Base-by-base conservation (phyloP, 805 yeast species). In the Ogataea salicorniae region DNA sequence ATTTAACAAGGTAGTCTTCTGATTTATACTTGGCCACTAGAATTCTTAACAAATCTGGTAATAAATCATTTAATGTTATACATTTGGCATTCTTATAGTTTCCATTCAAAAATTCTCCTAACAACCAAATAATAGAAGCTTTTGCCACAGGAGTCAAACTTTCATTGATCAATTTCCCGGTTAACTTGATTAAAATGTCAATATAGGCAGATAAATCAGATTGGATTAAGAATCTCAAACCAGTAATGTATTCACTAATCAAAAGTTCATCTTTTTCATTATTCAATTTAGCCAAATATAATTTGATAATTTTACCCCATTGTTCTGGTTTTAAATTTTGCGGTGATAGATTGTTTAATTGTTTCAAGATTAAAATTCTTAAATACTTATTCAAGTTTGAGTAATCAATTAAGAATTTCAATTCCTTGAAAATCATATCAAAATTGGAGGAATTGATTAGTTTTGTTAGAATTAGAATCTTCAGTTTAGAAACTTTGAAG, bases 91-190 rank as follows among this genome's bases (percentile, higher is more conserved):
- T 52, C 6, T 44, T 29, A 51, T 11, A 43, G 46, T 34, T 33
- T 29, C 39, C 36, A 37, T 50, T 59, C 0, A 83, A 73, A 60
- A 83, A 84, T 59, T 94, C 97, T 5, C 98, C 97, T 45, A 92
- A 76, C 9, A 92, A 73, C 98, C 98, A 94, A 6, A 92, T 74
- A 11, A 91, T 82, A 41, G 92, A 85, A 1, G 95, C 89, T 54
- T 82, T 79, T 0, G 98, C 95, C 16, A 56, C 49, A 17, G 60
- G 43, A 9, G 58, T 50, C 22, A 57, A 49, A 14, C 43, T 46
- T 17, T 46, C 54, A 37, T 38, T 55, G 34, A 61, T 42, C 34
- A 68, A 43, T 42, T 59, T 62, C 4, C 66, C 62, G 9, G 60
- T 52, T 16, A 88, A 67, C 45, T 76, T 74, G 31, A 79, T 72